A percentile compares a stretch with the other conserved stretches of the same genome.
Evolutionary conservation across 441 rosid genomes (phyloP).

Genomic region (Bruguiera hainesii): DNA sequence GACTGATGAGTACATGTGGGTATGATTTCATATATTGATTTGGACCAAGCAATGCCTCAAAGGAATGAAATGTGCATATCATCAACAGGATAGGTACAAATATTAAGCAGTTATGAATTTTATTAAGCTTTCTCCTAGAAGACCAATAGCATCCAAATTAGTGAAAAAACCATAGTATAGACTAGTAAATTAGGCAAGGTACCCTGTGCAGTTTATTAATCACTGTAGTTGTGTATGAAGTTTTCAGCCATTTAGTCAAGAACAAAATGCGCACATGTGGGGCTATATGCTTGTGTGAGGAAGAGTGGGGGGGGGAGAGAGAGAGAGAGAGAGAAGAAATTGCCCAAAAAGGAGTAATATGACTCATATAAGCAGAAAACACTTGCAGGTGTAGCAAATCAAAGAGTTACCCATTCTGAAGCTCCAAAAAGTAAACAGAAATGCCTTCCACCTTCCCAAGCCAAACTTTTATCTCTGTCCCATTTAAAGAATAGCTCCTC

Average conservation of each 20-base stretch:
- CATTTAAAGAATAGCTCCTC: slow-evolving; percentile 81
- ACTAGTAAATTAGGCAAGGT: background rate
- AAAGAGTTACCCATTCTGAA: slow-evolving; percentile 74
- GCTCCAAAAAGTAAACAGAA: slow-evolving; percentile 90
- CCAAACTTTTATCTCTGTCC: slow-evolving; percentile 91
- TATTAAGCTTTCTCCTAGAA: slow-evolving; percentile 1
- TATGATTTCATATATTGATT: background rate
- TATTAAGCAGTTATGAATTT: background rate
- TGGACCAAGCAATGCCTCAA: background rate
- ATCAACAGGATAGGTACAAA: slow-evolving; percentile 3
- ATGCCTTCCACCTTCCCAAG: slow-evolving; percentile 91
- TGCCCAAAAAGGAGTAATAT: background rate
- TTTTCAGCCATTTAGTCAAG: background rate
- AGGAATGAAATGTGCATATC: background rate
- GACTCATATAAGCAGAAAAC: background rate
- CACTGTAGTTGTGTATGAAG: background rate
- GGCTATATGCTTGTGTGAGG: too few relatives aligned
- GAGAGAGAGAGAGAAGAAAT: background rate
- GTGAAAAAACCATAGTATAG: background rate
- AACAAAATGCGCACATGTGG: background rate
- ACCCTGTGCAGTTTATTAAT: too few relatives aligned
- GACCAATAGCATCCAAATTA: background rate
- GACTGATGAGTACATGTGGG: too few relatives aligned
- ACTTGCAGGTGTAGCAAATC: slow-evolving; percentile 13
- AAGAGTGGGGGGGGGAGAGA: background rate